Base-by-base conservation (phyloP, 2,329 filamentous ascomycete species). In the Fusarium buxicola region DNA sequence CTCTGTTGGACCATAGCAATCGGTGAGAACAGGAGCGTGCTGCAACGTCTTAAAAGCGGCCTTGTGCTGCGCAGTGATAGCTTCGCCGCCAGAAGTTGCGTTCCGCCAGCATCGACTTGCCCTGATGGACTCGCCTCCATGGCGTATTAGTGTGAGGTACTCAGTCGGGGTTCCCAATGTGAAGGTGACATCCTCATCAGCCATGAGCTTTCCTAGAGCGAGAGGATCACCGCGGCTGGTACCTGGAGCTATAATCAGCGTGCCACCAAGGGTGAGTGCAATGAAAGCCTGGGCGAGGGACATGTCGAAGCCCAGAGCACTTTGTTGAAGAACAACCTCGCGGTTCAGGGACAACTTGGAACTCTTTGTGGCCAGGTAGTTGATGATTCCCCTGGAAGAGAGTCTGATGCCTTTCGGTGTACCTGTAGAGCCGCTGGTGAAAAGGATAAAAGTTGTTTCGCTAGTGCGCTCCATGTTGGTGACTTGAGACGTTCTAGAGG, bases 401-500 rank as follows among this genome's bases (percentile, higher is more conserved):
- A 51, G 39, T 9, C 16, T 2, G 1, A 45, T 51, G 2, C 48
- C 39, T 25, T 51, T 51, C 1, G 48, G 39, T 10, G 30, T 28
- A 0, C 48, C 39, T 0, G 48, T 51, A 1, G 48, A 51, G 0
- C 48, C 48, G 9, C 48, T 51, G 1, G 48, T 51, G 39, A 51
- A 51, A 2, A 51, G 10, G 2, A 51, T 13, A 8, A 51, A 51
- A 12, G 21, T 45, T 2, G 30, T 4, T 1, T 51, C 39, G 2
- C 15, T 8, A 7, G 5, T 8, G 10, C 39, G 30, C 21, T 45
- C 39, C 1, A 12, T 18, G 15, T 45, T 51, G 13, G 21, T 6
- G 4, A 8, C 2, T 6, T 45, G 15, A 0, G 1, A 9, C 2
- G 3, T 1, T 4, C 1, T 7, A 0, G 15, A 1, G 13, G 31